Percentiles rank a stretch among this genome's conserved stretches.
These are phyloP conservation scores for Aegle marmelos DNA, from an alignment of 345 rosid species.

Conservation along the genomic window DNA sequence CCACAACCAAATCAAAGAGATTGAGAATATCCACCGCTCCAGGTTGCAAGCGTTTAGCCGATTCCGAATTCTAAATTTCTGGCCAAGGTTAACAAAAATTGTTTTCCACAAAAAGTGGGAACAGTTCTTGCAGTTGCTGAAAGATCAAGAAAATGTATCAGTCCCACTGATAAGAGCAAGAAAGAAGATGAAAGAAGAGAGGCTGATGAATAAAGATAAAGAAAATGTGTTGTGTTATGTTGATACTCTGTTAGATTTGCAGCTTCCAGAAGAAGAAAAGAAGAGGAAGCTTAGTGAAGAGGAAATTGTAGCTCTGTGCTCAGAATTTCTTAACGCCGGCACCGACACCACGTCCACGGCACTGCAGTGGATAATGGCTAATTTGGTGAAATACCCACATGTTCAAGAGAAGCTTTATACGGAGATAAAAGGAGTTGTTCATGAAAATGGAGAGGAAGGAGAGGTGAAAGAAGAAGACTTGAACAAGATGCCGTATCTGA, in stretches of 20 bases:
- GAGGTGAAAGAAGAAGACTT: not conserved
- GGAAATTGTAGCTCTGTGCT: not conserved
- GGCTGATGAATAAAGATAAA: not conserved
- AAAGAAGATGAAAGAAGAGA: not conserved
- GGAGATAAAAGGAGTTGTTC: not conserved
- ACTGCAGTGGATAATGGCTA: constrained; percentile 11
- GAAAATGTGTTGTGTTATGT: not conserved
- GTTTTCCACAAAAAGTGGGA: not conserved
- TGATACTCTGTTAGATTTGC: constrained; percentile 4
- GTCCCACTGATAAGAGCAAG: not conserved
- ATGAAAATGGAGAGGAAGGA: not conserved
- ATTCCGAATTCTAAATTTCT: not conserved
- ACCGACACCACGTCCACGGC: not conserved
- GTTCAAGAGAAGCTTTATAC: not conserved
- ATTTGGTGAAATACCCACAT: not conserved
- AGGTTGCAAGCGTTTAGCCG: not conserved
- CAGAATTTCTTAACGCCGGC: constrained; percentile 5
- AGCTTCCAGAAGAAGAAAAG: constrained; percentile 12
- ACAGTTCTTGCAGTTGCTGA: not conserved
- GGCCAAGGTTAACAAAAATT: constrained; percentile 6
- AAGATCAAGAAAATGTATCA: not conserved
- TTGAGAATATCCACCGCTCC: not conserved
- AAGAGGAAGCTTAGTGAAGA: not conserved
- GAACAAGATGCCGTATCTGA: not conserved
- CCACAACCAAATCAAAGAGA: not conserved